Conservation (phyloP, 805 yeast genomes). For the Yarrowia yakushimensis region DNA sequence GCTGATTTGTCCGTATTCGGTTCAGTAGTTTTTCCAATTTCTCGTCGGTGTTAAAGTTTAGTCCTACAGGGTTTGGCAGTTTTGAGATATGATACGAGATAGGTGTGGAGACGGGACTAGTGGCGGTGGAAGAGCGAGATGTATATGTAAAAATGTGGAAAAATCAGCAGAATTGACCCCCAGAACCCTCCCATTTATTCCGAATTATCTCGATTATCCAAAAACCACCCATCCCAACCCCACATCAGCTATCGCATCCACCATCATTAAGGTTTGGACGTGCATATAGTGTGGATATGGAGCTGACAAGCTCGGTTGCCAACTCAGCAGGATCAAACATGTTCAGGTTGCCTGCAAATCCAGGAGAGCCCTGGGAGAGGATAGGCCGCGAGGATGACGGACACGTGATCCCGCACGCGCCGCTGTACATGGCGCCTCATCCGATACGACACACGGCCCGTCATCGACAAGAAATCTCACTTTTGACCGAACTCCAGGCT, state of each 20-base stretch:
- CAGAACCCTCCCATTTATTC: too few relatives aligned
- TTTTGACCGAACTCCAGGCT: not conserved
- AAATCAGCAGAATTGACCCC: not conserved
- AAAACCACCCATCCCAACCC: not conserved
- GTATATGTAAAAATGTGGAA: not conserved
- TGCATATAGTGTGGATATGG: not conserved
- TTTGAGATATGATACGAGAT: too few relatives aligned
- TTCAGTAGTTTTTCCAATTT: too few relatives aligned
- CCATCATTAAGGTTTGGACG: not conserved
- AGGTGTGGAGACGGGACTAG: too few relatives aligned
- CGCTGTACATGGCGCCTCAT: too few relatives aligned
- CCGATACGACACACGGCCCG: too few relatives aligned
- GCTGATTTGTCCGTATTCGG: too few relatives aligned
- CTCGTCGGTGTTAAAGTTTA: too few relatives aligned
- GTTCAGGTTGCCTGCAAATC: conserved; percentile 16
- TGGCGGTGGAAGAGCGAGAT: not conserved
- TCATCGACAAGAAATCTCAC: not conserved
- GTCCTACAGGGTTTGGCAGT: not conserved
- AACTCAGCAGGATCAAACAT: not conserved
- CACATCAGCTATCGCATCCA: not conserved
- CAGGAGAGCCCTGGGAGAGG: not conserved
- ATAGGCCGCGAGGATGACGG: not conserved
- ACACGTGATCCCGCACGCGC: not conserved
- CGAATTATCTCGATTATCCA: not conserved
- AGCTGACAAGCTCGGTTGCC: not conserved